Evolutionary conservation across 768 basidiomycete species (phyloP).

Genomic region (Serendipita vermifera): DNA sequence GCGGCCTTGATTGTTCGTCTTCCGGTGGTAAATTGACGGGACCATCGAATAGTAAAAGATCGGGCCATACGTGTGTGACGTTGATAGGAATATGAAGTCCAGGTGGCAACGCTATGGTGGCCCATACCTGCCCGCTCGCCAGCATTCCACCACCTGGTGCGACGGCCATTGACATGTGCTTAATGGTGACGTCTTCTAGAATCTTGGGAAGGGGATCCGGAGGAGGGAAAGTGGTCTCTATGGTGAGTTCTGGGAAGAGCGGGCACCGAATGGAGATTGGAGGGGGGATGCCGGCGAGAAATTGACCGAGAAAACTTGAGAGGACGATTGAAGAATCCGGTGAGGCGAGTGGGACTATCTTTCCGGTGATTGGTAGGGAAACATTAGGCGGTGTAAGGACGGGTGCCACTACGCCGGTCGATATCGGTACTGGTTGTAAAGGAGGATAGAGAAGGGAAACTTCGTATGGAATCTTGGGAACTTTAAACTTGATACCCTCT

Average conservation of each 20-base stretch:
- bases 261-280: conserved; percentile 46
- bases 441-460: conserved; percentile 34
- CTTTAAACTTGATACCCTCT: conserved; percentile 33
- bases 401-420: conserved; percentile 41
- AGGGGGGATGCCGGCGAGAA: conserved; percentile 44
- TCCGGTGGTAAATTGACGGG: conserved; percentile 24
- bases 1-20: not conserved
- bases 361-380: conserved; percentile 43
- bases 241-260: conserved; percentile 35
- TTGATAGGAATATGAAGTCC: conserved; percentile 56
- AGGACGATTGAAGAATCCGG: conserved; percentile 30
- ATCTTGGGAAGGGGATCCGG: conserved; percentile 51
- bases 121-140: conserved; percentile 59
- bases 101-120: conserved; percentile 49
- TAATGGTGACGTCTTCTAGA: conserved; percentile 58
- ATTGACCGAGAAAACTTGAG: conserved; percentile 50
- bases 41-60: conserved; percentile 69
- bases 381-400: conserved; percentile 47
- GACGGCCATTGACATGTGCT: conserved; percentile 48
- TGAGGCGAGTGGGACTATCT: conserved; percentile 37
- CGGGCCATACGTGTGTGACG: conserved; percentile 54
- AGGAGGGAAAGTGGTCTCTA: conserved; percentile 47
- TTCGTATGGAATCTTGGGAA: conserved; percentile 49
- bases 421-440: conserved; percentile 43
- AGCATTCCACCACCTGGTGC: conserved; percentile 29